A percentile compares a stretch with the other conserved stretches of the same genome.
phyloP scores from a whole-genome alignment of 2,329 filamentous ascomycete genomes.

The Pyricularia sp. region DNA sequence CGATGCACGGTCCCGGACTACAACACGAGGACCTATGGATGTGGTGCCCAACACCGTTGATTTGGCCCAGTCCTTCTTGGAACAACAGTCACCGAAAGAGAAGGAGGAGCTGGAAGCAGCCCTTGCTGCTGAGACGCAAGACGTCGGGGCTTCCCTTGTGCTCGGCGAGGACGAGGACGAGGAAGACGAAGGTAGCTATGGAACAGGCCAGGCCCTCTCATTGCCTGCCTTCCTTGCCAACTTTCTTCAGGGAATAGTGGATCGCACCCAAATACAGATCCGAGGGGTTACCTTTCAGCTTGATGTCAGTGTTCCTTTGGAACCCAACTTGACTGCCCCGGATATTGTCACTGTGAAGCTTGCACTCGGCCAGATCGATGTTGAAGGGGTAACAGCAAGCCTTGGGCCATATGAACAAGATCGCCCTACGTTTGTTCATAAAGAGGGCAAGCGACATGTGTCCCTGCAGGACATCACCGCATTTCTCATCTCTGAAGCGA shows the following conservation, averaged over 20 bases:
- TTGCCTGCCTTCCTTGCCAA: constrained; percentile 62
- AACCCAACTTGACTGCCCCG: constrained; percentile 32
- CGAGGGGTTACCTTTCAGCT: constrained; percentile 57
- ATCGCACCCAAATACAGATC: constrained; percentile 60
- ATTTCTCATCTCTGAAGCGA: constrained; percentile 57
- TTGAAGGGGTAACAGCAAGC: constrained; percentile 54
- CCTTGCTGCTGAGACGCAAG: constrained; percentile 51
- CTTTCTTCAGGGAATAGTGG: constrained; percentile 65
- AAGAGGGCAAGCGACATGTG: constrained; percentile 57
- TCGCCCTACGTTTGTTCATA: constrained; percentile 31
- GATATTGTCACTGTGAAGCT: constrained; percentile 57
- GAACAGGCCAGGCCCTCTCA: constrained; percentile 62
- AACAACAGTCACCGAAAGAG: constrained; percentile 58
- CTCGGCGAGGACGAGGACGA: constrained; percentile 46
- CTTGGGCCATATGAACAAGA: constrained; percentile 17
- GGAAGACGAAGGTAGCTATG: constrained; percentile 50
- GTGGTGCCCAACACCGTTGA: constrained; percentile 61
- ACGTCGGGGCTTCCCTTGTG: constrained; percentile 50
- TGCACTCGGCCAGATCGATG: constrained; percentile 51
- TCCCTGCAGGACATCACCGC: constrained; percentile 55
- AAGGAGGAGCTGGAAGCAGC: constrained; percentile 60
- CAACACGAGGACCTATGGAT: constrained; percentile 17
- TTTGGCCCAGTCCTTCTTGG: constrained; percentile 69
- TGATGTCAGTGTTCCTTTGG: constrained; percentile 43
- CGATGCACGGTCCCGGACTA: constrained; percentile 17